A percentile compares a stretch with the other conserved stretches of the same genome.
These are phyloP conservation scores for Picochlorum sp. DNA, from an alignment of 139 green algal genomes.

Conservation along the genomic window DNA sequence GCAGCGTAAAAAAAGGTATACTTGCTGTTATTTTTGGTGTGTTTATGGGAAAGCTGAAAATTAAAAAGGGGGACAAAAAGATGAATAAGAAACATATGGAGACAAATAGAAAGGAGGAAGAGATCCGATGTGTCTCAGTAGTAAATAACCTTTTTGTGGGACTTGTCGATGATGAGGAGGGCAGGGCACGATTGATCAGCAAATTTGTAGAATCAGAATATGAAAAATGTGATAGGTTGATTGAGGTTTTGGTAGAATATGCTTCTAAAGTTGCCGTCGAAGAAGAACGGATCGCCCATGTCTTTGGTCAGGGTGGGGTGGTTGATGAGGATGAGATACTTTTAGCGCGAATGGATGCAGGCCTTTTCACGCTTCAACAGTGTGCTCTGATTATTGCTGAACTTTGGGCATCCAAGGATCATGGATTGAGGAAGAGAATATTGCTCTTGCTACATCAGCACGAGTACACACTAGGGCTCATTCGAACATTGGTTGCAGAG, in stretches of 20 bases:
- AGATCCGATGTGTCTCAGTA: conserved; percentile 79
- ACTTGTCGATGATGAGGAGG: conserved; percentile 25
- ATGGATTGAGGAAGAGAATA: conserved; percentile 54
- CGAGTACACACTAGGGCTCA: conserved; percentile 42
- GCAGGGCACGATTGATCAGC: conserved; percentile 65
- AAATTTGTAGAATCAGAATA: conserved; percentile 98
- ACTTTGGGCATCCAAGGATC: conserved; percentile 64
- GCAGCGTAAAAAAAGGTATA: conserved; percentile 56
- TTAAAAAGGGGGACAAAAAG: not conserved
- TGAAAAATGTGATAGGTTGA: conserved; percentile 91
- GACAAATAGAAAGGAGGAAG: conserved; percentile 57
- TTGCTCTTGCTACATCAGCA: conserved; percentile 70
- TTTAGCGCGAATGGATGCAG: conserved; percentile 54
- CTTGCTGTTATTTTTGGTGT: conserved; percentile 80
- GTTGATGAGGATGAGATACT: conserved; percentile 46
- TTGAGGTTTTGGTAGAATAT: conserved; percentile 82
- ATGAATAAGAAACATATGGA: conserved; percentile 31
- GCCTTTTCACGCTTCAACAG: conserved; percentile 78
- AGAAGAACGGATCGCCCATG: conserved; percentile 17
- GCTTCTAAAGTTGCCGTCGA: conserved; percentile 31
- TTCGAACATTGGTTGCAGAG: conserved; percentile 49
- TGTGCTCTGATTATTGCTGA: conserved; percentile 50
- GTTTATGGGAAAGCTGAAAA: conserved; percentile 91
- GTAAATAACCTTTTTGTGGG: conserved; percentile 58
- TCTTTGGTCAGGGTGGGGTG: conserved; percentile 28